Conservation (phyloP, 352 stramenopile genomes). For the Globisporangium barbulae region DNA sequence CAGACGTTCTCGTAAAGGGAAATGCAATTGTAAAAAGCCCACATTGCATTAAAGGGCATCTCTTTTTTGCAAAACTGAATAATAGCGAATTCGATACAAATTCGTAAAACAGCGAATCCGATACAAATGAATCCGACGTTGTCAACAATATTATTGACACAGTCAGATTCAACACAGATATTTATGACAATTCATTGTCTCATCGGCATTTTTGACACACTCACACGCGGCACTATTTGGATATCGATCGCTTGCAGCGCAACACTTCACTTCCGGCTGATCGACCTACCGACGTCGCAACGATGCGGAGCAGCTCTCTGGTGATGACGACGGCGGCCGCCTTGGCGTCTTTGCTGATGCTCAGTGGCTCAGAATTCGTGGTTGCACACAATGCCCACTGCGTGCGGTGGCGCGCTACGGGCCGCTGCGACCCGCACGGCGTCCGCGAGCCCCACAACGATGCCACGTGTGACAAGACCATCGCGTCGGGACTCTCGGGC, state of each 20-base stretch:
- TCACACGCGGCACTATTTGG: constrained; percentile 17
- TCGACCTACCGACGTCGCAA: not conserved
- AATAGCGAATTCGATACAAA: no score
- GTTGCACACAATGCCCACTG: constrained; percentile 27
- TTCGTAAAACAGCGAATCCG: no score
- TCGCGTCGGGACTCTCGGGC: constrained; percentile 48
- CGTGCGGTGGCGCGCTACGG: constrained; percentile 69
- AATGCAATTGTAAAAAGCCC: no score
- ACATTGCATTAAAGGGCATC: no score
- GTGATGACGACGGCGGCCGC: not conserved
- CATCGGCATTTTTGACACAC: not conserved
- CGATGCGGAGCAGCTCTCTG: constrained; percentile 4
- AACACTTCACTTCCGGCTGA: not conserved
- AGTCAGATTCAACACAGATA: no score
- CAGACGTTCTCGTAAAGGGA: not conserved
- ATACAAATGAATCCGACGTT: no score
- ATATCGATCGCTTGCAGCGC: not conserved
- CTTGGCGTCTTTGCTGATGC: constrained; percentile 2
- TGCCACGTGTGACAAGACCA: constrained; percentile 44
- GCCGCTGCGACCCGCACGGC: constrained; percentile 65
- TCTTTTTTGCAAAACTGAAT: no score
- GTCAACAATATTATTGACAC: no score
- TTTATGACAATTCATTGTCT: no score
- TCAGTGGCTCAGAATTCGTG: not conserved
- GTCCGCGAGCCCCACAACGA: constrained; percentile 63